phyloP scores from a whole-genome alignment of 176 grass and related monocot genomes.

The Carex myosuroides region DNA sequence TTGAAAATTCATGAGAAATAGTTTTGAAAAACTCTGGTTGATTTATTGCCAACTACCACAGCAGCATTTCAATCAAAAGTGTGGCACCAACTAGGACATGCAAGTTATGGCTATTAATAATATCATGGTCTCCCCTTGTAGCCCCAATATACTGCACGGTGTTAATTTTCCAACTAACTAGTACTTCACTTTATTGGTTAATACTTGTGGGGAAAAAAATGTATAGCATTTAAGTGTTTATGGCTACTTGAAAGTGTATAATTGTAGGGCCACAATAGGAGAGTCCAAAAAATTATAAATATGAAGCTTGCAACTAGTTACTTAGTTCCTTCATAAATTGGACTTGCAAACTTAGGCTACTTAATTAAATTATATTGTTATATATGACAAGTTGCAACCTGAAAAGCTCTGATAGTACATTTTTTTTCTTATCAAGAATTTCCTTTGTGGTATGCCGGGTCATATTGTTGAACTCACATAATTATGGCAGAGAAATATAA shows the following conservation, averaged over 20 bases:
- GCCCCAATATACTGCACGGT: not conserved
- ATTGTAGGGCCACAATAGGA: not conserved
- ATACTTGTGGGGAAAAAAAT: not conserved
- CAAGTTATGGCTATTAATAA: not conserved
- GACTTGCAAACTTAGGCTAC: not conserved
- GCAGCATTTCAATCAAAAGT: not conserved
- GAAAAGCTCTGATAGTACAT: not conserved
- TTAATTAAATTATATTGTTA: not conserved
- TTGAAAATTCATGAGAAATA: not conserved
- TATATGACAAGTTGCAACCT: not conserved
- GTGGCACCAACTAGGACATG: not conserved
- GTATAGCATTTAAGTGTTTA: not conserved
- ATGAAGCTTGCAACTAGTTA: not conserved
- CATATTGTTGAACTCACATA: not conserved
- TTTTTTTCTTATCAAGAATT: not conserved
- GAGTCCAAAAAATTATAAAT: not conserved
- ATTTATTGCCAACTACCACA: slow-evolving; percentile 14
- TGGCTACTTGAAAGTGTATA: not conserved
- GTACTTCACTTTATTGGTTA: not conserved
- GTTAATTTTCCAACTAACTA: not conserved
- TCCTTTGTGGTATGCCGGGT: not conserved
- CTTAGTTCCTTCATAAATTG: not conserved
- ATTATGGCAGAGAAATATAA: not conserved
- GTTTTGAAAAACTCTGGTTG: not conserved
- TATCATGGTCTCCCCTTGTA: not conserved